phyloP scores from a whole-genome alignment of 176 grass and related monocot species.

The Oryza punctata region DNA sequence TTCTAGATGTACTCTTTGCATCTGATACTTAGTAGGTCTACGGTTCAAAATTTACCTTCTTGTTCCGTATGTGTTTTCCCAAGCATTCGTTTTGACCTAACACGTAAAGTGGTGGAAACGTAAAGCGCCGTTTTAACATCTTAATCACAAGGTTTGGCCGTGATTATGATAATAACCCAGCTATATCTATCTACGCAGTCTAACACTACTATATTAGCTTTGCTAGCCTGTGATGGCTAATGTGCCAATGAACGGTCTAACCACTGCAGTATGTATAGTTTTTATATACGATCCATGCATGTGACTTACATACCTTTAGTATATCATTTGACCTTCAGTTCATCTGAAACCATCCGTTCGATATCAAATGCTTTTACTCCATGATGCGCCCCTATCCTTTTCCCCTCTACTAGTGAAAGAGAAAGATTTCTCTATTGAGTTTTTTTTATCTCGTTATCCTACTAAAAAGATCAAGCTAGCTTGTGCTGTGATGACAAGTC shows the following conservation, averaged over 20 bases:
- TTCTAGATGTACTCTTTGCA: constrained; percentile 44
- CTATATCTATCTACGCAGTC: background rate
- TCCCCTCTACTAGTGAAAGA: background rate
- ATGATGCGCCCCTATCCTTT: background rate
- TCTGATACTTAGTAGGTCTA: constrained; percentile 35
- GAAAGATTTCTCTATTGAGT: background rate
- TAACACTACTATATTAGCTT: background rate
- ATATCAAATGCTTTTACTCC: background rate
- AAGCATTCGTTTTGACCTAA: constrained; percentile 19
- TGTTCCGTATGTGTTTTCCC: constrained; percentile 27
- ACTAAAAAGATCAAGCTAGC: background rate
- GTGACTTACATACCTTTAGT: background rate
- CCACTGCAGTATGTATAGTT: background rate
- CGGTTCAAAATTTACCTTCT: constrained; percentile 5
- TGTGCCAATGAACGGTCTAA: constrained; percentile 1
- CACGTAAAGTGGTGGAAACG: constrained; percentile 12
- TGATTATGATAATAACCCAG: background rate
- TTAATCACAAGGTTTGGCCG: background rate
- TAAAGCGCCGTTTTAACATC: background rate
- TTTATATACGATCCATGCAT: background rate
- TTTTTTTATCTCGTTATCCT: background rate
- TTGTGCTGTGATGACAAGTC: background rate
- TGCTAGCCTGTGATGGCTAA: background rate
- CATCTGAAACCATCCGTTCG: background rate
- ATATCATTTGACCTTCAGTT: constrained; percentile 4